Base-by-base conservation (phyloP, 164 flowering plant species). In the Stephania yunnanensis region DNA sequence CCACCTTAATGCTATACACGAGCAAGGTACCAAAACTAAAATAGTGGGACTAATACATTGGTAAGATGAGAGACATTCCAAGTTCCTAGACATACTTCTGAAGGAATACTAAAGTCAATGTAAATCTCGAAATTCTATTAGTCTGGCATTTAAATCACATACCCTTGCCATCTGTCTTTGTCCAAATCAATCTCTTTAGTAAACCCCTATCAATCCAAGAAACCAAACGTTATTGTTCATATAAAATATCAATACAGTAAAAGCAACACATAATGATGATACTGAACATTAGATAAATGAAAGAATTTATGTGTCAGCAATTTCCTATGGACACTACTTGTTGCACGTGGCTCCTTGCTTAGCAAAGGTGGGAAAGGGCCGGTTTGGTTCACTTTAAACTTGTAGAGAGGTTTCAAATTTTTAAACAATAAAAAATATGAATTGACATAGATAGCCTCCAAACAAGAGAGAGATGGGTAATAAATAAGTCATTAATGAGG, bases 91-190 rank as follows among this genome's bases (percentile, higher is more conserved):
- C 66, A 76, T 71, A 48, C 46, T 31, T 30, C 7, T 12, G 44
- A 44, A 50, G 68, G 44, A 6, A 66, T 44, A 22, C 6, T 73
- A 12, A 45, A 22, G 31, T 12, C 15, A 69, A 50, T 22, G 12
- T 70, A 46, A 42, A 75, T 64, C 75, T 42, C 71, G 42, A 71
- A 22, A 25, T 50, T 80, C 65, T 50, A 46, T n/a, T 70, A 64
- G 70, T 46, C 15, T 69, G 20, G 75, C 10, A 52, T 29, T 19
- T 17, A 69, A 77, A 36, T 36, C 75, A 66, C 91, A 81, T 91
- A 95, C 99, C 98, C 98, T 69, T 92, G 97, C 99, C 99, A 96
- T 77, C 89, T 78, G 46, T 92, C 98, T 83, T 90, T 93, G 76
- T 92, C 99, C 91, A 96, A 82, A 80, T 87, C 74, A 79, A 96